Conservation (phyloP, 768 basidiomycete species). For the Boletus sp. region DNA sequence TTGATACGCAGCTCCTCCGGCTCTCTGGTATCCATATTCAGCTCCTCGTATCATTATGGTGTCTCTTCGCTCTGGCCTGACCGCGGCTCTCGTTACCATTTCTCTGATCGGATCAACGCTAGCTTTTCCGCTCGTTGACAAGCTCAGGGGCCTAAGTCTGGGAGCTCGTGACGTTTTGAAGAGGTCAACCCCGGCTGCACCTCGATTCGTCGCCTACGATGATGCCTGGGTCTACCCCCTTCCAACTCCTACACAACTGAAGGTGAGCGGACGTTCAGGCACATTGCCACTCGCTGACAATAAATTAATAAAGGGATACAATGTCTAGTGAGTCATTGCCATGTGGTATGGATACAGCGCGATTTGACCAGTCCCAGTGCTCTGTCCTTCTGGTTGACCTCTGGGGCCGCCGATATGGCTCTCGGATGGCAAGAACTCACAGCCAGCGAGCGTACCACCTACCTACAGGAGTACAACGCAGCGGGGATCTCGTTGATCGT, state of each 20-base stretch:
- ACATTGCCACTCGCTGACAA: not conserved
- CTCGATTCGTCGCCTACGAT: constrained; percentile 45
- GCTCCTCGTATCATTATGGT: constrained; percentile 6
- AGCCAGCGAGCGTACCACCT: constrained; percentile 36
- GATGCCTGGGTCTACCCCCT: constrained; percentile 41
- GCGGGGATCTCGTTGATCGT: constrained; percentile 61
- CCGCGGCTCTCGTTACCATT: not conserved
- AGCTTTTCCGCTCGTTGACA: constrained; percentile 16
- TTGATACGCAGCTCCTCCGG: not conserved
- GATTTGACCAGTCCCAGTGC: constrained; percentile 20
- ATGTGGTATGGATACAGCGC: not conserved
- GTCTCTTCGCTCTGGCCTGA: not conserved
- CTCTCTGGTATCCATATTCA: not conserved
- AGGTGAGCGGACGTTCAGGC: constrained; percentile 28
- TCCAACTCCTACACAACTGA: constrained; percentile 43
- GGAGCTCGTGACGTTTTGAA: constrained; percentile 19
- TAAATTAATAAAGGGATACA: constrained; percentile 27
- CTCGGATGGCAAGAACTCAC: constrained; percentile 41
- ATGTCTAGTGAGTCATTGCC: constrained; percentile 29
- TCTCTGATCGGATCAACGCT: constrained; percentile 5
- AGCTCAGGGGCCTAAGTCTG: constrained; percentile 15
- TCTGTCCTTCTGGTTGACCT: constrained; percentile 41
- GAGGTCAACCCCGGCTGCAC: constrained; percentile 37
- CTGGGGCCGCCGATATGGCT: constrained; percentile 46
- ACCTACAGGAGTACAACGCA: constrained; percentile 47